phyloP scores from a whole-genome alignment of 345 rosid species.

The Hirschfeldia incana region DNA sequence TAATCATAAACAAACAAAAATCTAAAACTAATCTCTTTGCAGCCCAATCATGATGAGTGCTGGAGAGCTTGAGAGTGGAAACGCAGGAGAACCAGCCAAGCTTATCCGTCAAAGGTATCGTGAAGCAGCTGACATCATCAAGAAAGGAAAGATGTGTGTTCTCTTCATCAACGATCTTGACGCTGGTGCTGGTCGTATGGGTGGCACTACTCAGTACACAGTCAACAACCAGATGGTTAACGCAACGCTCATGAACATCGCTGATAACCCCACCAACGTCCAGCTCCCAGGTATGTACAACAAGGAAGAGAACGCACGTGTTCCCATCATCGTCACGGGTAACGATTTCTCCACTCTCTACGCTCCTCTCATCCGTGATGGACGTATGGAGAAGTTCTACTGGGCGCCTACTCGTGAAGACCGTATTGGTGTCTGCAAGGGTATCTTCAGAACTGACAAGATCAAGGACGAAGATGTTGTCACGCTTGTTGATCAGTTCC shows the following conservation, averaged over 20 bases:
- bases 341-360: constrained; percentile 97
- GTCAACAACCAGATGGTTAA: constrained; percentile 99
- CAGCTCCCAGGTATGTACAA: constrained; percentile 99
- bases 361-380: constrained; percentile 98
- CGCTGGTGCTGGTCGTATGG: constrained; percentile 94
- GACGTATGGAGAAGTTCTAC: constrained; percentile 99
- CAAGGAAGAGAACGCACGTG: constrained; percentile 95
- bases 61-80: constrained; percentile 98
- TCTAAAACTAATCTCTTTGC: constrained; percentile 11
- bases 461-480: constrained; percentile 54
- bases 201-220: constrained; percentile 96
- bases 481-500: constrained; percentile 83
- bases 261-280: constrained; percentile 87
- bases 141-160: constrained; percentile 91
- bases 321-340: constrained; percentile 94
- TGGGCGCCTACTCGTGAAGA: constrained; percentile 98
- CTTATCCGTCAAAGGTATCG: constrained; percentile 97
- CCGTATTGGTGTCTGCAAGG: constrained; percentile 88
- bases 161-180: constrained; percentile 98
- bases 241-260: constrained; percentile 99
- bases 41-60: constrained; percentile 99
- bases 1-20: neutral
- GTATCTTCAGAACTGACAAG: constrained; percentile 75
- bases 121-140: constrained; percentile 94
- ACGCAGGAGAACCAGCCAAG: constrained; percentile 94